Percentiles rank a stretch among this genome's conserved stretches.
Conservation (phyloP, 768 basidiomycete species). For the Termitomyces sp. region DNA sequence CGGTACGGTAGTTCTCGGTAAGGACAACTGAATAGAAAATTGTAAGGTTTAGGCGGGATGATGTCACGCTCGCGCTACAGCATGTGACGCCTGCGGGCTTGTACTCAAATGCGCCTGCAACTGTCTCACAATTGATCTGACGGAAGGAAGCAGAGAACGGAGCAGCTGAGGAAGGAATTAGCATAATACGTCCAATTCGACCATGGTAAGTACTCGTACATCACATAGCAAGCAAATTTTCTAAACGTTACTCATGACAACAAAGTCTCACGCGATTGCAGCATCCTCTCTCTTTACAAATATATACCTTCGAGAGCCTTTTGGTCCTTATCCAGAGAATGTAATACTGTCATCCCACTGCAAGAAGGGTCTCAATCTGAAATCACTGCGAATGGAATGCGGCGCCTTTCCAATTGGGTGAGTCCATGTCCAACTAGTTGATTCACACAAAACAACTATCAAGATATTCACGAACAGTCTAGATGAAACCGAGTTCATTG, state of each 20-base stretch:
- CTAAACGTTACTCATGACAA: not conserved
- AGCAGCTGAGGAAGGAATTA: too few species aligned
- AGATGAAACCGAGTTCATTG: constrained; percentile 39
- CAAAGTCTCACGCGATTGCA: constrained; percentile 5
- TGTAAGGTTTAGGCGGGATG: too few species aligned
- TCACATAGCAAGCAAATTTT: too few species aligned
- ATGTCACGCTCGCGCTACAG: too few species aligned
- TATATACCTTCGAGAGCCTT: constrained; percentile 17
- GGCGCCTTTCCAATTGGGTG: constrained; percentile 14
- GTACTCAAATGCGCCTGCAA: too few species aligned
- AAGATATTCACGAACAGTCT: constrained; percentile 25
- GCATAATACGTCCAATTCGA: too few species aligned
- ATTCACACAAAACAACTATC: not conserved
- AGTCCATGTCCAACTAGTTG: not conserved
- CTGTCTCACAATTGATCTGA: too few species aligned
- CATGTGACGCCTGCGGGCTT: too few species aligned
- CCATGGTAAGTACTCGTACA: too few species aligned
- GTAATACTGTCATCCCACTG: constrained; percentile 17
- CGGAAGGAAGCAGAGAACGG: too few species aligned
- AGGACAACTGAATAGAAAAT: too few species aligned
- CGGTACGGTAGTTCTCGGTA: too few species aligned
- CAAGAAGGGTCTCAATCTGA: constrained; percentile 3
- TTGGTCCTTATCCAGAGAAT: constrained; percentile 27
- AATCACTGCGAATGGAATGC: constrained; percentile 14
- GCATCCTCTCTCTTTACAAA: constrained; percentile 9